Evolutionary conservation across 2,329 filamentous ascomycete species (phyloP), one percentile per base, ranked within the genome.

Genomic region (Fusarium sp.): DNA sequence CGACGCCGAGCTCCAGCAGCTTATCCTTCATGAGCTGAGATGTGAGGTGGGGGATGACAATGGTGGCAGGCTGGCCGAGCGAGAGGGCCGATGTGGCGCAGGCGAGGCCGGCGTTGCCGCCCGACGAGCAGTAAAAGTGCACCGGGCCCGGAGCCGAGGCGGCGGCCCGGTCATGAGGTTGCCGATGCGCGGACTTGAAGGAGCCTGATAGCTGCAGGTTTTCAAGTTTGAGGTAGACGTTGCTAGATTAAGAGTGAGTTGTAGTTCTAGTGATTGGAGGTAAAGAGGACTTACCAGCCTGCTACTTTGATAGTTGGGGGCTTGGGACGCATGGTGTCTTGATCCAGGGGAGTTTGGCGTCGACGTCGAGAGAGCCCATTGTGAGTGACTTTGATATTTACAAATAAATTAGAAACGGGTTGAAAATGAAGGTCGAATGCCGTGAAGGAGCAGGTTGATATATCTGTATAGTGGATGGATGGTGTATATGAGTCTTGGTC

Each of bases 181-280:
- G 59, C 94, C 93, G 71, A 96, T 90, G 34, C 94, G 75, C 91
- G 89, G 93, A 95, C 83, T 97, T 97, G 90, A 97, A 97, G 43
- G 93, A 95, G 73, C 93, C 93, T 25, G 92, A 93, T 6, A 94
- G 95, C 80, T 97, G 95, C 64, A 95, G 89, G 80, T 93, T 94
- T 78, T 97, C 94, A 72, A 97, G 90, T 83, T 97, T 97, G 79
- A 97, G 91, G 82, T 93, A 94, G 82, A 97, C 90, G 84, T 93
- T 92, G 85, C 93, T 88, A 13, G 23, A 34, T 16, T 43, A 27
- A 43, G 77, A 77, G 66, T 52, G 27, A 32, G 34, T 27, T 30
- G 16, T 8, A 16, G 18, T 30, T 37, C 10, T 37, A 1, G 4
- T 35, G 20, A 11, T 56, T 20, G 2, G 13, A 16, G 23, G 25